Percentiles rank a stretch among this genome's conserved stretches.
Evolutionary conservation across 129 eudicot genomes (phyloP).

Genomic region (Saussurea involucrata): DNA sequence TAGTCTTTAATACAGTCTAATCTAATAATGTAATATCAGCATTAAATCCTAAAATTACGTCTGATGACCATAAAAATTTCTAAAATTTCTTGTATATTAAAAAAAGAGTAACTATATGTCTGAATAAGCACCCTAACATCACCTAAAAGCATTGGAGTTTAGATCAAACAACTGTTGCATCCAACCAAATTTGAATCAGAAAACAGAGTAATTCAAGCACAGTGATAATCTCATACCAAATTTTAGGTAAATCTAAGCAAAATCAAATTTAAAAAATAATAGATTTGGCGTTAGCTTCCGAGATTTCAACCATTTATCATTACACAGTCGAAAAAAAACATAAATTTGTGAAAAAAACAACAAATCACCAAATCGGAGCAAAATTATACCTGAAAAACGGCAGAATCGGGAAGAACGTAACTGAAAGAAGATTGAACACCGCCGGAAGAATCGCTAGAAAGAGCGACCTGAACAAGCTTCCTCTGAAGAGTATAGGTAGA

Average conservation of each 20-base stretch:
- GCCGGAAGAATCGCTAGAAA: slow-evolving; percentile 57
- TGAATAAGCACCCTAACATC: neutral
- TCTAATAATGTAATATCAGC: neutral
- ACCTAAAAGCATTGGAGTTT: neutral
- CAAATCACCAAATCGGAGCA: neutral
- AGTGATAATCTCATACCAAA: neutral
- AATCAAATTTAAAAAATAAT: neutral
- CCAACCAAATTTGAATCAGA: neutral
- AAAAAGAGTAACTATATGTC: neutral
- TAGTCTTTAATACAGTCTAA: neutral
- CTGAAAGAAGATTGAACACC: slow-evolving; percentile 76
- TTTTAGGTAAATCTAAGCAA: neutral
- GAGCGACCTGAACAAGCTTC: slow-evolving; percentile 67
- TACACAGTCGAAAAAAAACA: neutral
- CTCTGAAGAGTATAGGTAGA: slow-evolving; percentile 56
- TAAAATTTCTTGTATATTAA: neutral
- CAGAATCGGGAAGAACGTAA: slow-evolving; percentile 59
- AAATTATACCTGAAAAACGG: slow-evolving; percentile 62
- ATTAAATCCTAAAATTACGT: neutral
- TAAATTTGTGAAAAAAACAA: neutral
- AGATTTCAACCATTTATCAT: neutral
- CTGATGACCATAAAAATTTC: neutral
- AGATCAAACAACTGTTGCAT: neutral
- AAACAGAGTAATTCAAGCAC: neutral
- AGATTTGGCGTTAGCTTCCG: neutral